Evolutionary conservation across 306 rosid species (phyloP).

Genomic region (Ormosia semicastrata): DNA sequence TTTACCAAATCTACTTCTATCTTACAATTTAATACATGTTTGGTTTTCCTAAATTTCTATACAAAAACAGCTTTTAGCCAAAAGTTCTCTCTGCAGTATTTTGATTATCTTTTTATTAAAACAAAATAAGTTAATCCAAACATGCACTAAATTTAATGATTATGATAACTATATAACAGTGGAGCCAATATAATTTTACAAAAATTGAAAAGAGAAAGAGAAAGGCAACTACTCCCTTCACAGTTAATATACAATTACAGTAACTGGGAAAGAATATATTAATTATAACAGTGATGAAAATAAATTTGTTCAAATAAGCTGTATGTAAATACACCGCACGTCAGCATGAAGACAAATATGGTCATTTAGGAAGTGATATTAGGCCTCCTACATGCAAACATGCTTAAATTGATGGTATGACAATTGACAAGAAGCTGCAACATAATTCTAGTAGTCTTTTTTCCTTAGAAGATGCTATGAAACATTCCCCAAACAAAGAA

Average conservation of each 20-base stretch:
- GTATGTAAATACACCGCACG: background rate
- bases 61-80: background rate
- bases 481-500: background rate
- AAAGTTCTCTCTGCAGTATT: background rate
- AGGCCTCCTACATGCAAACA: background rate
- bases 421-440: background rate
- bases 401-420: conserved; percentile 1
- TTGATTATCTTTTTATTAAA: background rate
- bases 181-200: background rate
- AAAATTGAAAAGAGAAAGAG: background rate
- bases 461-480: background rate
- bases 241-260: background rate
- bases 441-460: background rate
- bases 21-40: background rate
- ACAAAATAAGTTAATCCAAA: background rate
- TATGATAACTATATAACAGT: background rate
- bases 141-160: background rate
- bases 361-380: background rate
- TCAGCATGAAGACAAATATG: background rate
- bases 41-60: background rate
- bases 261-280: background rate
- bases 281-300: background rate
- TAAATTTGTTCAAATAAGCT: background rate
- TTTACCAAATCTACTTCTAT: background rate
- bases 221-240: background rate